Percentiles rank a stretch among this genome's conserved stretches.
phyloP scores from a whole-genome alignment of 805 yeast genomes.

The Teunomyces atbi region DNA sequence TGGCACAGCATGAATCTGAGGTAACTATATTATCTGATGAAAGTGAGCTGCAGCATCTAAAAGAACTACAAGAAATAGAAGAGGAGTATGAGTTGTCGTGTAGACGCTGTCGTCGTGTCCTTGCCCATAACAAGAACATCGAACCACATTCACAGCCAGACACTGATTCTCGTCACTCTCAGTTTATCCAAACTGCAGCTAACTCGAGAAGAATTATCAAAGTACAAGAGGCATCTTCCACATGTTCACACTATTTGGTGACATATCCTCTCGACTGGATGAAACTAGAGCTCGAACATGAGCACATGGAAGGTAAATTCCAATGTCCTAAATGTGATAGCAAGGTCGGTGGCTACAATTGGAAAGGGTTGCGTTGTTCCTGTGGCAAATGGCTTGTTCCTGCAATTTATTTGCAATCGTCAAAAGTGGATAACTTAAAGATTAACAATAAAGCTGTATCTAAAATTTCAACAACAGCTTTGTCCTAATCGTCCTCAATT shows the following conservation, averaged over 20 bases:
- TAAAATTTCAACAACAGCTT: not conserved
- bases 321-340: constrained; percentile 79
- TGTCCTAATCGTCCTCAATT: constrained; percentile 27
- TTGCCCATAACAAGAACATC: constrained; percentile 64
- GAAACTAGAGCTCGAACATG: constrained; percentile 71
- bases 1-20: constrained; percentile 30
- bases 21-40: constrained; percentile 17
- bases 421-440: constrained; percentile 61
- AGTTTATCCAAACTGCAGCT: constrained; percentile 62
- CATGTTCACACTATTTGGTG: constrained; percentile 80
- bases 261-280: constrained; percentile 89
- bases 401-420: constrained; percentile 75
- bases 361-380: constrained; percentile 93
- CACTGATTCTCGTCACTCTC: constrained; percentile 61
- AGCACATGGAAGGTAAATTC: constrained; percentile 83
- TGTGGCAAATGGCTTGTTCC: constrained; percentile 97
- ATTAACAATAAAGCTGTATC: not conserved
- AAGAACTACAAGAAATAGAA: constrained; percentile 11
- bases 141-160: constrained; percentile 68
- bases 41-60: constrained; percentile 10
- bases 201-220: constrained; percentile 60
- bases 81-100: constrained; percentile 56
- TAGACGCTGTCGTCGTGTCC: constrained; percentile 70
- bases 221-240: constrained; percentile 52
- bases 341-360: constrained; percentile 87